Evolutionary conservation across 2,329 filamentous ascomycete species (phyloP), one percentile per base, ranked within the genome.

Genomic region (Mariannaea sp.): DNA sequence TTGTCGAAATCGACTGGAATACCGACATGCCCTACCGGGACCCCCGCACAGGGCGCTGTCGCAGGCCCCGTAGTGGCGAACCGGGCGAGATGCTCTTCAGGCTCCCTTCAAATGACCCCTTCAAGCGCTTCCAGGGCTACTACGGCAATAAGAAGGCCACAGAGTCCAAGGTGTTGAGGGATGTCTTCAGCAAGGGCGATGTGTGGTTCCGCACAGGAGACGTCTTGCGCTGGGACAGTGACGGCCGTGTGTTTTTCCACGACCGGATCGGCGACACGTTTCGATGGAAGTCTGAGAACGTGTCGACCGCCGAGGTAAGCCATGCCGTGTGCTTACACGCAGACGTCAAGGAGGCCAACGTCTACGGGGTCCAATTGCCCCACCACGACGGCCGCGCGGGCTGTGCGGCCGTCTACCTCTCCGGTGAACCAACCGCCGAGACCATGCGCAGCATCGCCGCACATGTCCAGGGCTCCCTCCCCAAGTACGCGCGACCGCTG

Each of bases 191-290:
- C 53, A 87, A 87, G 65, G 90, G 88, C 12, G 92, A 96, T 65
- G 86, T 84, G 0, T 96, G 85, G 78, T 95, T 92, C 77, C 84
- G 90, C 19, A 88, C 89, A 0, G 92, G 92, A n/a, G 92, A 96
- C 65, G 80, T 94, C 14, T 74, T 94, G 26, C 80, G 85, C n/a
- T 82, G 80, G 74, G 88, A 92, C 59, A 53, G 57, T 1, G 85
- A 94, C 52, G 90, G 90, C 5, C 78, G 86, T 3, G 82, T 86
- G 69, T 94, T 81, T 75, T 96, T 96, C 74, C 84, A 86, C 51
- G 92, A 96, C 72, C 85, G 88, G 41, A 87, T 91, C 56, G 88
- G 88, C 49, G 88, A 91, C 66, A 90, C 88, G 0, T 91, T 87
- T 74, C 82, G 88, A 42, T 91, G 88, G 88, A 90, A 94, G 75